Percentiles rank a stretch among this genome's conserved stretches.
Evolutionary conservation across 345 rosid species (phyloP).

Genomic region (Lepidium africanum): DNA sequence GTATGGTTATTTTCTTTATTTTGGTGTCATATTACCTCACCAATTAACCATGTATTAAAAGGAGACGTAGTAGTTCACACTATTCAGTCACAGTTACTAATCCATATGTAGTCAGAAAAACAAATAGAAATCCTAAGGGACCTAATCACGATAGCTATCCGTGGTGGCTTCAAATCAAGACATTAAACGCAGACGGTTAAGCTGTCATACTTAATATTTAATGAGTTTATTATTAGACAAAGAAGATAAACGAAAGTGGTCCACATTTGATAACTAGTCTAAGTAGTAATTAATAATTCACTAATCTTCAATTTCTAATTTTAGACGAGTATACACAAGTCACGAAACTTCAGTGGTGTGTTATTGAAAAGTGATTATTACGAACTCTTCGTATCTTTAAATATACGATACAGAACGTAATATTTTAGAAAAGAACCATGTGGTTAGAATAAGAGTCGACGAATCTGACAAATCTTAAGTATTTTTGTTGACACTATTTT

Average conservation of each 20-base stretch:
- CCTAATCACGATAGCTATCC: background rate
- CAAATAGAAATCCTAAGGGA: background rate
- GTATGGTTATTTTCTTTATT: too few relatives aligned
- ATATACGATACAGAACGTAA: conserved; percentile 9
- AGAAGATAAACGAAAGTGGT: background rate
- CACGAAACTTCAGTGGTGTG: background rate
- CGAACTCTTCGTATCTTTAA: conserved; percentile 5
- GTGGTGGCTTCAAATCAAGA: background rate
- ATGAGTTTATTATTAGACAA: background rate
- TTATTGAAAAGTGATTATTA: background rate
- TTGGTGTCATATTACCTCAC: too few relatives aligned
- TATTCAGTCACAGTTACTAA: background rate
- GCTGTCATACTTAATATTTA: background rate
- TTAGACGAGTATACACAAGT: background rate
- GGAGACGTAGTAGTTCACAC: too few relatives aligned
- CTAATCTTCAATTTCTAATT: conserved; percentile 5
- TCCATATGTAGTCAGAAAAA: background rate
- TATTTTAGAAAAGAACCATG: too few relatives aligned
- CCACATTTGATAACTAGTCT: background rate
- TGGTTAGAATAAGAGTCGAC: background rate
- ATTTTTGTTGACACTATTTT: background rate
- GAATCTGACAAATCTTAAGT: conserved; percentile 13
- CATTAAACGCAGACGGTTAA: background rate
- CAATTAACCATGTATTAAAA: too few relatives aligned
- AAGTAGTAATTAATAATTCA: background rate